Base-by-base conservation (phyloP, 257 asterid species). In the Forsythia viridissima region DNA sequence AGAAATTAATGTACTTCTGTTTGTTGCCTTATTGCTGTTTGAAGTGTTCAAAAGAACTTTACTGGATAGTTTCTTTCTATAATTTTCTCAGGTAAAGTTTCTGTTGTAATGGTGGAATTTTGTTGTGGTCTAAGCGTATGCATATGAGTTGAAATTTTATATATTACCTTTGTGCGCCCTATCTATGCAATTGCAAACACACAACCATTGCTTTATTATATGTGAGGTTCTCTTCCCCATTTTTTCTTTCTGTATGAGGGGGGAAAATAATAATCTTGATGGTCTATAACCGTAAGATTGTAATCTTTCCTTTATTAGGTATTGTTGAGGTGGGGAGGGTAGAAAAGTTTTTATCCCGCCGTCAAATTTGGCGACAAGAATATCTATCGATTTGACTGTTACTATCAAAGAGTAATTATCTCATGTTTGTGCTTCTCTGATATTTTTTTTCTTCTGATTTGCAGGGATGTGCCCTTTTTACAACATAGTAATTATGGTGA, bases 391-490 rank as follows among this genome's bases (percentile, higher is more conserved):
- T 10, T 76, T 12, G 20, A 21, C 36, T 13, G 63, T 40, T 36
- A 15, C 34, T 67, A 65, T 42, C 36, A n/a, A 15, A 15, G 68
- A 6, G 36, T 20, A 7, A 3, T 79, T 37, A 63, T 63, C 38
- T 9, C 18, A 11, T 24, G 40, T 63, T 63, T 34, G 34, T 79
- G 38, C 71, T 42, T 73, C 9, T 40, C n/a, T 38, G 12, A 34
- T 78, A 39, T 57, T 55, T 67, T 41, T 74, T 44, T 46, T 72
- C 24, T 57, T 41, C 13, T 48, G 51, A 74, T 67, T 75, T 71
- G 51, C 86, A 96, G 99, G 99, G 98, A 96, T 72, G 86, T 84
- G 73, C 95, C 93, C 51, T 79, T 96, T 75, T 84, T 96, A 46
- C 86, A 74, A 34, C 80, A 90, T 68, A 96, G 97, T 65, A 71